Percentiles rank a stretch among this genome's conserved stretches.
These are phyloP conservation scores for Colletotrichum zoysiae DNA, from an alignment of 2,329 filamentous ascomycete species.

Conservation along the genomic window DNA sequence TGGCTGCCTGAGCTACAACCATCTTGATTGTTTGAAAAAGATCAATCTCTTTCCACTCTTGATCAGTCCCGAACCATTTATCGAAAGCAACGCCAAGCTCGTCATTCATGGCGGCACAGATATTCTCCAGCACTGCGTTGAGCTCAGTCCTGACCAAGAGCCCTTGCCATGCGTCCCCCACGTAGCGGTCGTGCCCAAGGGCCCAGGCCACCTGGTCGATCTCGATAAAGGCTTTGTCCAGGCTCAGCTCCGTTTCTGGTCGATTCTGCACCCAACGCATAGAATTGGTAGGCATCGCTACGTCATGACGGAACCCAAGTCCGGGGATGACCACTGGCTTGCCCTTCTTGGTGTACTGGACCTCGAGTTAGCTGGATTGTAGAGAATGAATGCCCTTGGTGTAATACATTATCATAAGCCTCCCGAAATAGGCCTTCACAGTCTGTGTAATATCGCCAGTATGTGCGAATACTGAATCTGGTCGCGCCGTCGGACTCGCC, in stretches of 20 bases:
- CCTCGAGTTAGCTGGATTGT: not conserved
- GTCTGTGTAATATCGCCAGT: slow-evolving; percentile 48
- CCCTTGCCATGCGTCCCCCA: slow-evolving; percentile 53
- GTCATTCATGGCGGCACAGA: slow-evolving; percentile 51
- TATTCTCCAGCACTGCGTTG: slow-evolving; percentile 50
- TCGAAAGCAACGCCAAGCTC: slow-evolving; percentile 53
- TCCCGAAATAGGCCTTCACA: slow-evolving; percentile 49
- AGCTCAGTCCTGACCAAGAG: slow-evolving; percentile 53
- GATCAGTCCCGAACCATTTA: slow-evolving; percentile 50
- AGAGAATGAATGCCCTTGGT: not conserved
- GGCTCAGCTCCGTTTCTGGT: slow-evolving; percentile 53
- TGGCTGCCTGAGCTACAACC: slow-evolving; percentile 49
- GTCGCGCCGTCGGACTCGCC: slow-evolving; percentile 44
- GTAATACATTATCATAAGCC: slow-evolving; percentile 48
- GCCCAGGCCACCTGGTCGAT: slow-evolving; percentile 53
- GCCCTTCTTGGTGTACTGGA: slow-evolving; percentile 58
- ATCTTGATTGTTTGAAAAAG: slow-evolving; percentile 46
- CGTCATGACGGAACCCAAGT: slow-evolving; percentile 54
- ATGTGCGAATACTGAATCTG: slow-evolving; percentile 49
- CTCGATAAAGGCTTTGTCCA: slow-evolving; percentile 53
- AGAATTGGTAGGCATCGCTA: slow-evolving; percentile 56
- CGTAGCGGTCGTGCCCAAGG: slow-evolving; percentile 51
- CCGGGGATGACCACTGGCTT: slow-evolving; percentile 57
- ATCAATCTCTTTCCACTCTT: slow-evolving; percentile 52
- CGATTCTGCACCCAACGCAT: slow-evolving; percentile 57